Evolutionary conservation across 2,329 filamentous ascomycete genomes (phyloP).

Genomic region (Monilinia aucupariae): DNA sequence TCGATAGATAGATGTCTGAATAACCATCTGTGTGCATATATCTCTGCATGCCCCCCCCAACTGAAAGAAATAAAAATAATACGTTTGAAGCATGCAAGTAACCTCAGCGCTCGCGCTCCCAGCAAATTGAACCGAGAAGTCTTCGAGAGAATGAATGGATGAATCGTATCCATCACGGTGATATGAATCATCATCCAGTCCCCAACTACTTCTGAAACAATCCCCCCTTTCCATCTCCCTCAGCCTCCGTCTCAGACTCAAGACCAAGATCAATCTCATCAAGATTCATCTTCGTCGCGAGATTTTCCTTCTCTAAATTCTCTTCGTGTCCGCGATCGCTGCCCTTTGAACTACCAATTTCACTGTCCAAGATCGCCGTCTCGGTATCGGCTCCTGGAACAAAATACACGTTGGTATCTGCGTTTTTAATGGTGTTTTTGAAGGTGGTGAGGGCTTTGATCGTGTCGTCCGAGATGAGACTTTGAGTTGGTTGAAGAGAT

Average conservation of each 20-base stretch:
- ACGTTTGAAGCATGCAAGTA: too few species aligned
- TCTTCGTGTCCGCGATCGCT: not conserved
- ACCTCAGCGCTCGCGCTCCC: too few species aligned
- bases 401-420: conserved; percentile 3
- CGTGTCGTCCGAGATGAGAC: rapidly evolving
- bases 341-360: not conserved
- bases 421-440: not conserved
- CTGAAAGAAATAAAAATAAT: too few species aligned
- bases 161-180: too few species aligned
- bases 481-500: too few species aligned
- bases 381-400: not conserved
- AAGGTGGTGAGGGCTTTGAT: not conserved
- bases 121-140: too few species aligned
- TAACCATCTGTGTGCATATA: too few species aligned
- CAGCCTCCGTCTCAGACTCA: not conserved
- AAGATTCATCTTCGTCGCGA: conserved; percentile 1
- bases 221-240: not conserved
- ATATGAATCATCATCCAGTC: not conserved
- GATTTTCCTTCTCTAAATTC: not conserved
- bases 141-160: too few species aligned
- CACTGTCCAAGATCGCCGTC: not conserved
- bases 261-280: conserved; percentile 7
- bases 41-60: too few species aligned
- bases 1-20: too few species aligned
- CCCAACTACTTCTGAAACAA: not conserved